Evolutionary conservation across 768 basidiomycete species (phyloP), one percentile per base, ranked within the genome.

Genomic region (Gymnopilus dilepis): DNA sequence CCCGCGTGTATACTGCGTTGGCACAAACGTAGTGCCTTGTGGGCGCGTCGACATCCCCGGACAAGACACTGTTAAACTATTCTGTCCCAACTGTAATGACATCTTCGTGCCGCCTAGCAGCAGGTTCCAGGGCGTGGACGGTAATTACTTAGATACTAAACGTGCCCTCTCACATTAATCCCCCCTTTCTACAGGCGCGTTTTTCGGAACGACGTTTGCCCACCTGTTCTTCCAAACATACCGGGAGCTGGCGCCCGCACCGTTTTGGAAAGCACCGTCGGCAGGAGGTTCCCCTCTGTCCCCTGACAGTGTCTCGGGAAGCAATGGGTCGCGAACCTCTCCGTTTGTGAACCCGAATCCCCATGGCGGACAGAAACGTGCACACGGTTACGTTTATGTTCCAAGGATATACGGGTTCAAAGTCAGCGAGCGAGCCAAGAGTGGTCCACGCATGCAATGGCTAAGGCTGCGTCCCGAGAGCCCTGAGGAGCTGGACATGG

Each of bases 121-220:
- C 74, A 87, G 96, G 62, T 99, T 95, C 75, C 92, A 94, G 71
- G 92, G 92, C 37, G 94, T 99, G 31, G 97, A 99, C 76, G 97
- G 96, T 93, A 70, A 68, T 88, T 77, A 41, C 30, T 52, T 33
- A 21, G 37, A 31, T 24, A 28, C 26, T 51, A 33, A 21, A 48
- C 56, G 56, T 51, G 30, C 31, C 30, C 19, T 26, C 37, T 21
- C 34, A 58, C 9, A 37, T 60, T 52, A 12, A 63, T 62, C 58
- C 59, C 17, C 22, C 56, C 21, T 42, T 38, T 51, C 48, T 47
- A 34, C 53, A 98, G 96, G 97, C 64, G 97, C 97, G 11, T 99
- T 98, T 80, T 99, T 99, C 79, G 97, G 97, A 21, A 99, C 97
- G 0, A 98, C 97, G n/a, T 99, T 99, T 74, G 83, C 96, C 1